Base-by-base conservation (phyloP, 371 early-diverging fungal genomes). In the Blastocladiella emersonii region DNA sequence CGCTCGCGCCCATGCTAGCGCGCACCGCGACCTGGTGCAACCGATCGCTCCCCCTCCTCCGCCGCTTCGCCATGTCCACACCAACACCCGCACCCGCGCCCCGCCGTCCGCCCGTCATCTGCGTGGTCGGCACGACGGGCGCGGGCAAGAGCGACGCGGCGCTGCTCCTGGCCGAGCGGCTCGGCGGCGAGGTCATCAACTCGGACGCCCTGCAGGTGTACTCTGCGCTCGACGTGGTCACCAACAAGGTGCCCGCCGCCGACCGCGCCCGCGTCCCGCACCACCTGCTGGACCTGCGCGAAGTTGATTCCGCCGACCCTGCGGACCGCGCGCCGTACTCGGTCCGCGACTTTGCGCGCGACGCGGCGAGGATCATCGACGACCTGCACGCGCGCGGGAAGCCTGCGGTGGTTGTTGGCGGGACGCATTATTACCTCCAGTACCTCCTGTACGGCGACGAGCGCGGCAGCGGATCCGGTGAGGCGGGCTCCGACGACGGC, bases 151-250 rank as follows among this genome's bases (percentile, higher is more conserved):
- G 93, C 27, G 82, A 92, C 64, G 73, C 97, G 13, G 87, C 91
- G 2, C 82, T 96, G 36, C 89, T 92, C 64, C 71, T 98, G 48
- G 89, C 91, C 37, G 80, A 87, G 53, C 79, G 79, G 1, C 64
- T 94, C 5, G 70, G 80, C 37, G 96, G 95, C n/a, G 93, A 95
- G 67, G 81, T 93, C 36, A 91, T 97, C 70, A 95, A 94, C 70
- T 90, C 89, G 1, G 98, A 98, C 69, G 85, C 95, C 17, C 79
- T 98, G 79, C 98, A 98, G 79, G 91, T 88, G 78, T 96, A 95
- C 71, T 78, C 83, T 66, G 94, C 92, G 5, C 77, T 92, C 45
- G 88, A 89, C 66, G 87, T 93, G 45, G 84, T 90, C 27, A 95
- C 96, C 34, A 98, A 98, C 78, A 96, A 98, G 72, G 87, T 90